Evolutionary conservation across 1,139 yeast genomes (phyloP).

Genomic region (Hyphopichia pseudoburtonii): DNA sequence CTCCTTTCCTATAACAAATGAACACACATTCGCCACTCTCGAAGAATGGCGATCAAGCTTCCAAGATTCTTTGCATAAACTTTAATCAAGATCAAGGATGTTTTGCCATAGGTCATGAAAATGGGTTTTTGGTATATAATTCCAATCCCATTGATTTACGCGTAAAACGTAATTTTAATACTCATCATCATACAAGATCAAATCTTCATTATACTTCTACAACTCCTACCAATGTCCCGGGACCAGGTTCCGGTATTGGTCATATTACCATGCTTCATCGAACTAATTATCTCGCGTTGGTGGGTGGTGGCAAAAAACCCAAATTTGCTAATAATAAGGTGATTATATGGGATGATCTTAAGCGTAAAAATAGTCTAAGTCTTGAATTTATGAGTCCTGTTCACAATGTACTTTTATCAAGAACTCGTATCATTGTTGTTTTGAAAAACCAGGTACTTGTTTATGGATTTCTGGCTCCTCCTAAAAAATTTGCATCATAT

Average conservation of each 20-base stretch:
- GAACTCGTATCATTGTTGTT: slow-evolving; percentile 74
- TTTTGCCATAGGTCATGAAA: slow-evolving; percentile 79
- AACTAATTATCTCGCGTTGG: slow-evolving; percentile 83
- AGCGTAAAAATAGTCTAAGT: slow-evolving; percentile 70
- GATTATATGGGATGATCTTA: slow-evolving; percentile 89
- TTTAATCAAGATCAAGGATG: slow-evolving; percentile 93
- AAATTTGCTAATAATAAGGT: slow-evolving; percentile 73
- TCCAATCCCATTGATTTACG: slow-evolving; percentile 83
- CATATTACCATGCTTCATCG: slow-evolving; percentile 79
- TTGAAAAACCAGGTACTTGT: slow-evolving; percentile 66
- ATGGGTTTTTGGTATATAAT: slow-evolving; percentile 84
- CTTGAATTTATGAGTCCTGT: slow-evolving; percentile 77
- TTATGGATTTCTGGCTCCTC: slow-evolving; percentile 80
- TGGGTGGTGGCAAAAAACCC: slow-evolving; percentile 86
- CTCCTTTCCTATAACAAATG: too few relatives aligned
- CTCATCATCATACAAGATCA: too few relatives aligned
- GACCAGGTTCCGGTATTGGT: slow-evolving; percentile 62
- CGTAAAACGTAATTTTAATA: slow-evolving; percentile 59
- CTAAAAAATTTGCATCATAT: slow-evolving; percentile 64
- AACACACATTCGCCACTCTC: slow-evolving; percentile 2
- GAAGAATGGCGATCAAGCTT: not conserved
- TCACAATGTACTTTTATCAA: slow-evolving; percentile 68
- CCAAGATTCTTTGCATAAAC: slow-evolving; percentile 35
- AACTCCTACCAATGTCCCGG: slow-evolving; percentile 5
- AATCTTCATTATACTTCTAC: slow-evolving; percentile 4